phyloP scores from a whole-genome alignment of 768 basidiomycete species.

The Boletus sensibilis region DNA sequence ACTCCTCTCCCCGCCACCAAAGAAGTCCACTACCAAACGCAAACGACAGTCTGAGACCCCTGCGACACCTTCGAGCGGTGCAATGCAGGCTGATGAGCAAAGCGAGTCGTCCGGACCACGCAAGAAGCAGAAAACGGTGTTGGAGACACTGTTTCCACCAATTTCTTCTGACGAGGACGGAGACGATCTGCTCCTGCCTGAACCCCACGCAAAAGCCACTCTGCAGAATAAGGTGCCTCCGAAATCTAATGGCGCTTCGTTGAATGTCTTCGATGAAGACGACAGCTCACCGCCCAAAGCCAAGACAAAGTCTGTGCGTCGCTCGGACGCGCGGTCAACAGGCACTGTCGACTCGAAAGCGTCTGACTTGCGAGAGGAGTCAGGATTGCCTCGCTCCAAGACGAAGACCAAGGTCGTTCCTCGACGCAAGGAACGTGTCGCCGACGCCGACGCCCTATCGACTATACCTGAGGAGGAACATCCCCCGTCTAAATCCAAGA shows the following conservation, averaged over 20 bases:
- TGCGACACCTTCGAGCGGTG: background rate
- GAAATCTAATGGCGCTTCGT: background rate
- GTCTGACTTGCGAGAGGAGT: background rate
- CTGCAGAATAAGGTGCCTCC: background rate
- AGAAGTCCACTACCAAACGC: slow-evolving; percentile 8
- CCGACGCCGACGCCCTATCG: background rate
- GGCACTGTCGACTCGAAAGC: background rate
- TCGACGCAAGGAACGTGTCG: background rate
- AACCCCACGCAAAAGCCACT: background rate
- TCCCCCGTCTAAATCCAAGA: slow-evolving; percentile 1
- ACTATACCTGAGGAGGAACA: slow-evolving; percentile 1
- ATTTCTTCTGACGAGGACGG: slow-evolving; percentile 15
- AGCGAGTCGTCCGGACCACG: slow-evolving; percentile 6
- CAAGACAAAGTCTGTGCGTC: background rate
- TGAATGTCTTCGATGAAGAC: slow-evolving; percentile 2
- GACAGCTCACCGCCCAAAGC: slow-evolving; percentile 1
- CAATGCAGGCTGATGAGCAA: background rate
- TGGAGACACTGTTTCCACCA: slow-evolving; percentile 8
- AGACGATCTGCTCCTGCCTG: background rate
- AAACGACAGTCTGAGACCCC: slow-evolving; percentile 4
- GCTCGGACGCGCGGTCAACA: background rate
- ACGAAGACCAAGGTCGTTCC: background rate
- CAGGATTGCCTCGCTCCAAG: background rate
- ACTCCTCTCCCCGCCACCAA: background rate
- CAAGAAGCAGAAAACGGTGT: slow-evolving; percentile 21